Evolutionary conservation across 768 basidiomycete genomes (phyloP), one percentile per base, ranked within the genome.

Genomic region (Kwoniella bestiolae): DNA sequence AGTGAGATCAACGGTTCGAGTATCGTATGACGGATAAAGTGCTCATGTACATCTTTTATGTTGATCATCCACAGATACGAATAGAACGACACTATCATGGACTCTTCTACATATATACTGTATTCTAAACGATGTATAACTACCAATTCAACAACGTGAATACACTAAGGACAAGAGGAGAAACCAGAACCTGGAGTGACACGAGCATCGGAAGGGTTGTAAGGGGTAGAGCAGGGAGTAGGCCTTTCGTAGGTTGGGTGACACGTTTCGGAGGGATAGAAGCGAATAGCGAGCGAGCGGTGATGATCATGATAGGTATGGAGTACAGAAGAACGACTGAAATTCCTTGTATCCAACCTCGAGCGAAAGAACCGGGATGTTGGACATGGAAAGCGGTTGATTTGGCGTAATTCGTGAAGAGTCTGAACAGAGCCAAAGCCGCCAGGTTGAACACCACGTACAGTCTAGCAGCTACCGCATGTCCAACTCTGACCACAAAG

Each of bases 231-330:
- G 46, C 29, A 11, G 66, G 60, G 23, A 67, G 56, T n/a, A 67
- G 14, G 46, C 51, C 61, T 16, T 32, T n/a, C n/a, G 38, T 23
- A 44, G 46, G 31, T 57, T 56, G 28, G 31, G 57, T 44, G 31
- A 57, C 2, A 34, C 59, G 60, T 59, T 45, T 52, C 8, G 65
- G 41, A 32, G 65, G 65, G 16, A 57, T 56, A 11, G 60, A 41
- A 28, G 56, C 60, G 52, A 66, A 66, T n/a, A 72, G 61, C 1
- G 71, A 68, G 28, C 45, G 59, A 3, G 52, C 53, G 12, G 65
- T 67, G 29, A 72, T 46, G 3, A 64, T n/a, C 26, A 65, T 60
- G 46, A 69, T 62, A 1, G 68, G 68, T 6, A 72, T 58, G 5
- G 68, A 52, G 41, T 62, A 67, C 5, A 56, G 47, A n/a, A 66